A percentile compares a stretch with the other conserved stretches of the same genome.
Evolutionary conservation across 129 eudicot species (phyloP).

Genomic region (Lonicera japonica): DNA sequence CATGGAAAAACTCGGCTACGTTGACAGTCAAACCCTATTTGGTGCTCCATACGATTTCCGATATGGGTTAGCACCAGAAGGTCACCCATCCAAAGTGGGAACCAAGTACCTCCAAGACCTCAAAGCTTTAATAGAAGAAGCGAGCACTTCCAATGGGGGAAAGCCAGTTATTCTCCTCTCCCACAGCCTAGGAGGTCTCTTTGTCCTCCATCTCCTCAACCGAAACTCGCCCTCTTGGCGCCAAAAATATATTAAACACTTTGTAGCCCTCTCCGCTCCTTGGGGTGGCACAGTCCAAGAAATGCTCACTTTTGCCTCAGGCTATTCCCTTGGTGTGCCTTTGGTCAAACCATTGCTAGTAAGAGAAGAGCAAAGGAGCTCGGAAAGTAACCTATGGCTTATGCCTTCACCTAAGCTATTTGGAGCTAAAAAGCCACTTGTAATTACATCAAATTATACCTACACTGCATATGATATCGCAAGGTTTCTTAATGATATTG

Average conservation of each 20-base stretch:
- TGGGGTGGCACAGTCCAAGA: constrained; percentile 85
- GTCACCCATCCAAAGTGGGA: constrained; percentile 56
- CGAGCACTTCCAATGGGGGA: constrained; percentile 47
- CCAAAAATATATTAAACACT: constrained; percentile 55
- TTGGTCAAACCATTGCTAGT: constrained; percentile 70
- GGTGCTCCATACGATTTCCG: constrained; percentile 97
- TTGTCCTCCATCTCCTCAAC: constrained; percentile 54
- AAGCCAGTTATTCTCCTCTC: constrained; percentile 60
- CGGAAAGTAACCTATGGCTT: constrained; percentile 82
- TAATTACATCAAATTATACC: constrained; percentile 34
- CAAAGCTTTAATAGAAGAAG: constrained; percentile 52
- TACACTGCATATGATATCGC: constrained; percentile 46
- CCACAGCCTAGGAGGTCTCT: constrained; percentile 83
- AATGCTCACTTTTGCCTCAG: constrained; percentile 83
- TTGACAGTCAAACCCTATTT: constrained; percentile 41
- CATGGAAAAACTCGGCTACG: constrained; percentile 59
- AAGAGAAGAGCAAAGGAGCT: constrained; percentile 75
- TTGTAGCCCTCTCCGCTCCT: constrained; percentile 66
- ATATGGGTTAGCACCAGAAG: constrained; percentile 68
- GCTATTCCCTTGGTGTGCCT: constrained; percentile 72
- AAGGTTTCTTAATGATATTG: constrained; percentile 68
- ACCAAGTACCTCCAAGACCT: constrained; percentile 54
- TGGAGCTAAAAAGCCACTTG: constrained; percentile 25
- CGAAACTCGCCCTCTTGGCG: constrained; percentile 57
- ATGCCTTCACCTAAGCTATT: constrained; percentile 55